Evolutionary conservation across 2,329 filamentous ascomycete genomes (phyloP), one percentile per base, ranked within the genome.

Genomic region (Scorias spongiosa): DNA sequence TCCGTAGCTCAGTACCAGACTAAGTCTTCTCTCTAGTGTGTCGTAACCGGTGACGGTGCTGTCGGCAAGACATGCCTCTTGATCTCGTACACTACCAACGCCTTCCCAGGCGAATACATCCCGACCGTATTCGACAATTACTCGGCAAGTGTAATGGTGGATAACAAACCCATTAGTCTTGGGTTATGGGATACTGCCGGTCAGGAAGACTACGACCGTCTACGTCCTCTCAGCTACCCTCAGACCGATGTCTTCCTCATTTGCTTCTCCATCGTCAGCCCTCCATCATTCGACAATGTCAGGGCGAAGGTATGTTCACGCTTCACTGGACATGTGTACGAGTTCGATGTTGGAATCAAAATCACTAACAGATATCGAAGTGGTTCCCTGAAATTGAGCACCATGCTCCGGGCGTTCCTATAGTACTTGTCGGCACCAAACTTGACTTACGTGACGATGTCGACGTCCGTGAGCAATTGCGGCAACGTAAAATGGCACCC

Each of bases 71-170:
- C 91, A 74, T 98, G 91, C 73, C 80, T 98, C 48, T 80, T 98
- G 58, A 98, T 98, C 64, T 96, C 89, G 43, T 98, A 98, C 71
- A 96, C 91, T 51, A 98, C 91, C 51, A 98, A 96, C 71, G 91
- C 91, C 53, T 98, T 98, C 66, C 91, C 91, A n/a, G 91, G 91
- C 66, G 91, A 98, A 74, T 98, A 98, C 68, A 96, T 98, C 57
- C 91, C 91, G 54, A 98, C 91, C 57, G 91, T 98, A 84, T 96
- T 96, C 68, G 89, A 96, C 64, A 98, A 98, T 71, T 96, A 96
- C 72, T 94, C 89, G 32, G 91, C 91, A 52, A 94, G 87, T 71
- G 91, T 98, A 44, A 95, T 95, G 85, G 91, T 96, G 45, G 91
- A 96, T 71, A 87, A 88, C 58, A 93, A 93, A 71, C 89, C 89